Base-by-base conservation (phyloP, 805 yeast species). In the Soucietia sequanensis region DNA sequence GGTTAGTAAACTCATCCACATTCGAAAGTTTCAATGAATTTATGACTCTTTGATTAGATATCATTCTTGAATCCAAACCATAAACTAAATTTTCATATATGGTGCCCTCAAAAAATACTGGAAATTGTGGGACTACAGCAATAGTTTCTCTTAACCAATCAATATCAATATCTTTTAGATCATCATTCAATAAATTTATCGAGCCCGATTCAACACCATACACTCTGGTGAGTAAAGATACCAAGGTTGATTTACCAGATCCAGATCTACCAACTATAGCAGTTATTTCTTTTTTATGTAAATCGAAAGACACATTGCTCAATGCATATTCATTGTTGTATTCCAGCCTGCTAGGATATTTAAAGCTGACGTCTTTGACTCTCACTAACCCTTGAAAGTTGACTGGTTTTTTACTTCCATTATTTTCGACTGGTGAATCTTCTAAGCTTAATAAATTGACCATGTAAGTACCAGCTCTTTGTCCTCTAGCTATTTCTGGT, bases 251-350 rank as follows among this genome's bases (percentile, higher is more conserved):
- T 57, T 93, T 93, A 0, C 99, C 99, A 10, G 83, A 74, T 0
- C 99, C 99, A 2, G 97, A 86, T 23, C 75, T 78, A 0, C 99
- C 99, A 3, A 81, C 76, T 1, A 93, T 57, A 0, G 86, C 93
- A 14, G 84, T 65, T 0, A 75, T 64, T 37, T 78, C 76, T 13
- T 76, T 75, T 8, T 60, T 47, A 0, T 48, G 19, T 2, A 90
- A 53, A 0, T 39, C 27, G 21, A 83, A 60, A 7, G 58, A 55
- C 5, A 84, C 46, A 20, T 69, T 47, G 1, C 62, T 56, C 21
- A 83, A 63, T 3, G 74, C 48, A 2, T 36, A 37, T 3, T 49
- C 41, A 2, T 60, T 55, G 1, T 53, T 34, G 44, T 81, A 82
- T 0, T 65, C 36, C 56, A 83, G 86, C 3, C 44, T 44, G 2